These are phyloP conservation scores for Macroventuria anomochaeta DNA, from an alignment of 2,329 filamentous ascomycete species.

Conservation along the genomic window DNA sequence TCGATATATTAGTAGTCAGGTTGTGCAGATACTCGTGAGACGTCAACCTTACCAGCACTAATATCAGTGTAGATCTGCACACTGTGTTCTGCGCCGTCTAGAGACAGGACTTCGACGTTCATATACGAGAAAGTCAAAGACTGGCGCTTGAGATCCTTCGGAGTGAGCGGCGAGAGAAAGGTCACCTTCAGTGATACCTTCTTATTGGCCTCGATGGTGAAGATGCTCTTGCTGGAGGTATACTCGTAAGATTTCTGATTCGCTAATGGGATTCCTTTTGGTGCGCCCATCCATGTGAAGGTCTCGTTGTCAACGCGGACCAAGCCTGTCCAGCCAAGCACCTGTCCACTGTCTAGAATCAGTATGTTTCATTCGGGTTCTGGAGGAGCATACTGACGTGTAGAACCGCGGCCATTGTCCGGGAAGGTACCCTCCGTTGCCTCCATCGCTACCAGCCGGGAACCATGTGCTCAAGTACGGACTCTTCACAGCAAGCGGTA, in stretches of 20 bases:
- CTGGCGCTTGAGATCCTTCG: conserved; percentile 79
- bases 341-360: conserved; percentile 74
- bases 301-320: conserved; percentile 62
- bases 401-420: conserved; percentile 74
- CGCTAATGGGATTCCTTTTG: conserved; percentile 72
- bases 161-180: conserved; percentile 79
- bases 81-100: conserved; percentile 58
- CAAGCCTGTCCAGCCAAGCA: conserved; percentile 69
- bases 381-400: conserved; percentile 57
- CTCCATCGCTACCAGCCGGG: conserved; percentile 74
- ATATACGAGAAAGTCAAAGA: conserved; percentile 81
- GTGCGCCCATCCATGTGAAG: conserved; percentile 66
- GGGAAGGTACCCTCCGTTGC: conserved; percentile 80
- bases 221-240: conserved; percentile 43
- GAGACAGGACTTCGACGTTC: conserved; percentile 71
- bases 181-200: conserved; percentile 65
- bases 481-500: conserved; percentile 59
- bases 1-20: conserved; percentile 20
- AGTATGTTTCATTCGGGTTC: conserved; percentile 7
- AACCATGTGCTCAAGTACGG: conserved; percentile 63
- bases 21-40: neutral
- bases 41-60: conserved; percentile 64
- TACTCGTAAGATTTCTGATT: conserved; percentile 70
- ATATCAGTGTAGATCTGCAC: conserved; percentile 75
- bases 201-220: conserved; percentile 54